Evolutionary conservation across 1,284 basidiomycete species (phyloP).

Genomic region (Cutaneotrichosporon sp.): DNA sequence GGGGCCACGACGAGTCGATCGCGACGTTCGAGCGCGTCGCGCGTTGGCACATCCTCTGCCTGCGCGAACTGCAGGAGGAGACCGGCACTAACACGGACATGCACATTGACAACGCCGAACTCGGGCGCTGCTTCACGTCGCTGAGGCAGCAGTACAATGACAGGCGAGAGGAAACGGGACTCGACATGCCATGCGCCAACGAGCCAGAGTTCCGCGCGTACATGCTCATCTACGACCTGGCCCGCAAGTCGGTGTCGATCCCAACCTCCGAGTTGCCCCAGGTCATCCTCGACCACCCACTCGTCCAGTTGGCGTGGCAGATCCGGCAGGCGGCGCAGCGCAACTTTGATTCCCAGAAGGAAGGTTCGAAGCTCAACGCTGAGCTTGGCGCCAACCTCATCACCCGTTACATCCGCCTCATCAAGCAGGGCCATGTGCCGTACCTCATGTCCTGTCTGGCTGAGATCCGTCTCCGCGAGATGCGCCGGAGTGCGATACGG

Average conservation of each 20-base stretch:
- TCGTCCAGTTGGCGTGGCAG: constrained; percentile 75
- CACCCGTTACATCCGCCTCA: constrained; percentile 59
- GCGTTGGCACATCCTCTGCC: constrained; percentile 84
- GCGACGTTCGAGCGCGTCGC: constrained; percentile 91
- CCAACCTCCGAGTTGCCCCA: constrained; percentile 69
- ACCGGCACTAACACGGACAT: constrained; percentile 46
- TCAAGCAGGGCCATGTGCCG: constrained; percentile 49
- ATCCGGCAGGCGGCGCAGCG: constrained; percentile 78
- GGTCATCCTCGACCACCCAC: constrained; percentile 67
- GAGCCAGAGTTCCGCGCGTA: constrained; percentile 97
- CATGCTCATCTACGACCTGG: constrained; percentile 85
- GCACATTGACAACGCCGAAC: constrained; percentile 48
- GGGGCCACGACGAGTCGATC: constrained; percentile 69
- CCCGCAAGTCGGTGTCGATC: constrained; percentile 75
- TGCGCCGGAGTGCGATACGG: constrained; percentile 57
- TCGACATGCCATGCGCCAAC: constrained; percentile 62
- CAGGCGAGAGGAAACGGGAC: constrained; percentile 61
- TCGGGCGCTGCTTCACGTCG: constrained; percentile 63
- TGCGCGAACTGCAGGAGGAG: constrained; percentile 66
- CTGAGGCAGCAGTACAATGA: constrained; percentile 93
- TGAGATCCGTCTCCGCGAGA: constrained; percentile 57
- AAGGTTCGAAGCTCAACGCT: constrained; percentile 56
- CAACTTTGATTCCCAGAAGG: constrained; percentile 62
- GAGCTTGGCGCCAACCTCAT: constrained; percentile 60
- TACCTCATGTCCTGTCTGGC: constrained; percentile 59